Base-by-base conservation (phyloP, 2,329 filamentous ascomycete genomes). In the Ascochyta clinopodiicola region DNA sequence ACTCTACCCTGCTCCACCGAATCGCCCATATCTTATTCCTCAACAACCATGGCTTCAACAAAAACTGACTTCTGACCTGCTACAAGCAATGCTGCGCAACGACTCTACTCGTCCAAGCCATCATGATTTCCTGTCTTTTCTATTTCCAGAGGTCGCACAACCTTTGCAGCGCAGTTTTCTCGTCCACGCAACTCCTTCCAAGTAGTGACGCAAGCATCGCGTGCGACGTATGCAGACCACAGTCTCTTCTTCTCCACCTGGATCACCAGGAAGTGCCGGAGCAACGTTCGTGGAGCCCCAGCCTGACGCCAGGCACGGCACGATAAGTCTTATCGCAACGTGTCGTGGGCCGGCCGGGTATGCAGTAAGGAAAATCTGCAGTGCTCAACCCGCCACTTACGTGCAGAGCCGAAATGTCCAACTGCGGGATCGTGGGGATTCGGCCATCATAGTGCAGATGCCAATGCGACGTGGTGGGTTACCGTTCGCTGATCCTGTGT, bases 301-400 rank as follows among this genome's bases (percentile, higher is more conserved):
- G 44, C 45, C 38, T 51, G 17, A 17, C 40, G 56, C 50, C 60
- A 61, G 57, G 51, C 48, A 56, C 62, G 60, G 60, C 46, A 60
- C 55, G 65, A 63, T 64, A 68, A 63, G 57, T 24, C 54, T 60
- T 67, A 66, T 67, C 61, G 61, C 57, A 64, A 60, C 60, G 59
- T 68, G 59, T 58, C 46, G 39, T 36, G 44, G 44, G 51, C 46
- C 55, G 49, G 53, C 46, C 55, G 49, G 53, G 53, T 55, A 58
- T 64, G 64, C 65, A 63, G 32, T 48, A 51, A 47, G 54, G 56
- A 63, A 64, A 65, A 62, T 55, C 59, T 62, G 22, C 48, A 40
- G 51, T 32, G 27, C 35, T 32, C 44, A 35, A 29, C 45, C 62
- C 54, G 43, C 65, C 62, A 62, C 39, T 62, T 52, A 55, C 35